phyloP scores from a whole-genome alignment of 108 stramenopile species.

The Skeletonema menzelii region DNA sequence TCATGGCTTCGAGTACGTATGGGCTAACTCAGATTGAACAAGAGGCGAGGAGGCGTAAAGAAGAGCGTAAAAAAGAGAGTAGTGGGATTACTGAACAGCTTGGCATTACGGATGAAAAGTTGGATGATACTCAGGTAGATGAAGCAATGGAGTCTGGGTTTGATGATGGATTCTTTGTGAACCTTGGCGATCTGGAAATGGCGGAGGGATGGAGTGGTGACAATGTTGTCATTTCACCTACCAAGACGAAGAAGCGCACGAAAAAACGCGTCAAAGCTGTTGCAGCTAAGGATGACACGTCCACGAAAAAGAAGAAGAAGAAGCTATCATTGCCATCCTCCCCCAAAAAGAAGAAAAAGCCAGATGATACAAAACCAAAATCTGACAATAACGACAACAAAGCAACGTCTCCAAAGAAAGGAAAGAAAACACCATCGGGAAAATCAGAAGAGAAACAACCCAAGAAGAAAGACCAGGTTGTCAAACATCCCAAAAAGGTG shows the following conservation, averaged over 20 bases:
- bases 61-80: constrained; percentile 12
- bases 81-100: background rate
- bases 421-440: constrained; percentile 10
- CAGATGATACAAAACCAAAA: constrained; percentile 7
- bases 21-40: constrained; percentile 77
- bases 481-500: constrained; percentile 21
- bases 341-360: constrained; percentile 14
- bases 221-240: constrained; percentile 41
- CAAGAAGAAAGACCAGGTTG: constrained; percentile 15
- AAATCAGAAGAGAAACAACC: constrained; percentile 8
- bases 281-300: constrained; percentile 12
- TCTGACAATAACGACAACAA: background rate
- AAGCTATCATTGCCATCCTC: background rate
- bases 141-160: constrained; percentile 21
- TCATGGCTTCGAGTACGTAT: constrained; percentile 66
- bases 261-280: background rate
- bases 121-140: background rate
- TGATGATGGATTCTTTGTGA: constrained; percentile 89
- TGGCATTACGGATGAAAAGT: background rate
- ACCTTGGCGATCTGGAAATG: constrained; percentile 82
- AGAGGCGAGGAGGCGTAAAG: constrained; percentile 39
- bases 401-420: background rate
- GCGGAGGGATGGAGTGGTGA: constrained; percentile 74
- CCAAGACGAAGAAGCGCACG: constrained; percentile 2
- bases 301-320: constrained; percentile 11